phyloP scores from a whole-genome alignment of 2,329 filamentous ascomycete species.

The Rachicladosporium sp. region DNA sequence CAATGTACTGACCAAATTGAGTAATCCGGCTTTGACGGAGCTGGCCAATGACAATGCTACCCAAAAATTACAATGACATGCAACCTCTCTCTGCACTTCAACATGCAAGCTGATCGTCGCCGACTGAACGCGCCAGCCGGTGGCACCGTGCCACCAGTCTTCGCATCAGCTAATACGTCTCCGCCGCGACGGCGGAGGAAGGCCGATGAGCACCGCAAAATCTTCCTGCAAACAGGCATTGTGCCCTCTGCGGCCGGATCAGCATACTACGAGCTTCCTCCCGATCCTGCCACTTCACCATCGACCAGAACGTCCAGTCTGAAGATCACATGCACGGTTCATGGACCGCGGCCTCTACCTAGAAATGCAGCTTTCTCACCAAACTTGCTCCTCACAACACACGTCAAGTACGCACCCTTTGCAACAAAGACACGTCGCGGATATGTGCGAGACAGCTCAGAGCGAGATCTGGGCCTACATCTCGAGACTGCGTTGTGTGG shows the following conservation, averaged over 20 bases:
- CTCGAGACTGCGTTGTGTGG: conserved; percentile 82
- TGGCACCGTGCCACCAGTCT: conserved; percentile 63
- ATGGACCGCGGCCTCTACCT: conserved; percentile 82
- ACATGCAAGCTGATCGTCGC: conserved; percentile 59
- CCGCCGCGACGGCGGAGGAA: conserved; percentile 44
- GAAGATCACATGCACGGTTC: conserved; percentile 86
- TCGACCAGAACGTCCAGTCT: conserved; percentile 48
- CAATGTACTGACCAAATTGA: too few relatives aligned
- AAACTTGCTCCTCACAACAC: conserved; percentile 79
- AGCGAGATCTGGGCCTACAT: conserved; percentile 82
- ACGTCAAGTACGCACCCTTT: conserved; percentile 95
- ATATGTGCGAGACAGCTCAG: conserved; percentile 72
- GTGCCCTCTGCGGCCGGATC: conserved; percentile 90
- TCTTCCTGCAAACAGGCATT: conserved; percentile 83
- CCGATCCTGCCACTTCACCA: conserved; percentile 24
- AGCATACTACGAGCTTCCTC: conserved; percentile 60
- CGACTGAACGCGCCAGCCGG: conserved; percentile 80
- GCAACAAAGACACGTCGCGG: conserved; percentile 71
- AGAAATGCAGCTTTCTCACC: conserved; percentile 85
- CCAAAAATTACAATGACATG: neutral
- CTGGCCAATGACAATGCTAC: neutral
- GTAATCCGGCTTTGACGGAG: neutral
- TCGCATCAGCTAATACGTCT: conserved; percentile 38
- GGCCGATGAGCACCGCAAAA: conserved; percentile 64
- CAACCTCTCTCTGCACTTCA: neutral